Percentiles rank a stretch among this genome's conserved stretches.
phyloP scores from a whole-genome alignment of 768 basidiomycete genomes.

The Boletus bicolor region DNA sequence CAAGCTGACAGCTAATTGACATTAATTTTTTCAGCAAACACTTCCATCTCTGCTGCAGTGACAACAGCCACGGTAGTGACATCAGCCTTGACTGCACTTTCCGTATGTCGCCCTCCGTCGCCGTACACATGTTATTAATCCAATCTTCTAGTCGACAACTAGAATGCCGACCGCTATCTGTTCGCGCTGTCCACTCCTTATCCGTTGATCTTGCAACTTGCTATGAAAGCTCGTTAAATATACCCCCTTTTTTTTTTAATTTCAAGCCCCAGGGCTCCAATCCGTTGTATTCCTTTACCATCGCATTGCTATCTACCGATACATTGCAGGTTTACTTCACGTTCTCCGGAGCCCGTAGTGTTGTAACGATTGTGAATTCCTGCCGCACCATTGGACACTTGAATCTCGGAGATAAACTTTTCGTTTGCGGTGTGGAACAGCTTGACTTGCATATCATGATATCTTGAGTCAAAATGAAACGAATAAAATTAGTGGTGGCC shows the following conservation, averaged over 20 bases:
- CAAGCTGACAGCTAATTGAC: neutral
- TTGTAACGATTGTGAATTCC: neutral
- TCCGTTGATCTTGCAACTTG: neutral
- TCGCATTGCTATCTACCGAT: neutral
- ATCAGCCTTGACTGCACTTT: too few species aligned
- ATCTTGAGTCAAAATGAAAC: too few species aligned
- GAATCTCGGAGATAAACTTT: neutral
- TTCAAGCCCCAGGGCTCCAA: neutral
- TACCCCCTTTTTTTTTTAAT: constrained; percentile 9
- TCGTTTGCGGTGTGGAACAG: neutral
- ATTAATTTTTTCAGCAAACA: neutral
- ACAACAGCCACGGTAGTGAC: too few species aligned
- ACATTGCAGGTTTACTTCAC: neutral
- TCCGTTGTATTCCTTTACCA: neutral
- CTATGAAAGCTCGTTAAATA: constrained; percentile 8
- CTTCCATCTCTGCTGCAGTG: too few species aligned
- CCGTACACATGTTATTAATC: neutral
- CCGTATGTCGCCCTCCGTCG: too few species aligned
- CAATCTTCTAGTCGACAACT: constrained; percentile 15
- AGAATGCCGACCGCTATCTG: neutral
- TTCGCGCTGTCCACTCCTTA: constrained; percentile 19
- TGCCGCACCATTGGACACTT: neutral
- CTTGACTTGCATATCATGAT: neutral
- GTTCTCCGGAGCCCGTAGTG: neutral
- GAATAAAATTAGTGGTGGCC: neutral